Conservation (phyloP, 202 grass and related monocot species). For the Eragrostis tef region DNA sequence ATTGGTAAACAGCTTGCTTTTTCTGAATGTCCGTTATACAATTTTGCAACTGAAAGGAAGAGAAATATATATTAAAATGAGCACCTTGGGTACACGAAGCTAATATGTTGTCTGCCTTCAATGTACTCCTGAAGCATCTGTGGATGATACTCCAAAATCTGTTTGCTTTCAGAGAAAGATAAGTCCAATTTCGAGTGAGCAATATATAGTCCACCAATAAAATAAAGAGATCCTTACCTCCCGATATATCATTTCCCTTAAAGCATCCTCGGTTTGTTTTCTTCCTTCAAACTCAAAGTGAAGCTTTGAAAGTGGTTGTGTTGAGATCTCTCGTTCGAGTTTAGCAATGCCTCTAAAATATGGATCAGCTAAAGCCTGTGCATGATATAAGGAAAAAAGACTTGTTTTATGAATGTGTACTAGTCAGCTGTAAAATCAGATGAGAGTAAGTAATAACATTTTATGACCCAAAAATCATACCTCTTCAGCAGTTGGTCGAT, state of each 20-base stretch:
- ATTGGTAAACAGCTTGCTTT: background rate
- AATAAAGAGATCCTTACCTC: slow-evolving; percentile 65
- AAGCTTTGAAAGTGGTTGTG: slow-evolving; percentile 76
- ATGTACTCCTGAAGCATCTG: slow-evolving; percentile 88
- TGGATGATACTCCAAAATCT: slow-evolving; percentile 98
- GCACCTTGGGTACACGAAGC: slow-evolving; percentile 95
- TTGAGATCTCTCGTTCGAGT: slow-evolving; percentile 62
- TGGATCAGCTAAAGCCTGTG: slow-evolving; percentile 90
- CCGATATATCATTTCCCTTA: slow-evolving; percentile 87
- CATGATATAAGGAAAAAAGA: slow-evolving; percentile 20
- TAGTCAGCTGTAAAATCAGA: background rate
- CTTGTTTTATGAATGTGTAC: background rate
- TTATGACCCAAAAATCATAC: slow-evolving; percentile 38
- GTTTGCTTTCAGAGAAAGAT: slow-evolving; percentile 70
- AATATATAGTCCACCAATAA: slow-evolving; percentile 13
- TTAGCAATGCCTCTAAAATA: slow-evolving; percentile 77
- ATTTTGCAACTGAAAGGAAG: slow-evolving; percentile 17
- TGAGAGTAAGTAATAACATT: too few species aligned
- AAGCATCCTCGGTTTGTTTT: slow-evolving; percentile 76
- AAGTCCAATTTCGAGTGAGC: slow-evolving; percentile 27
- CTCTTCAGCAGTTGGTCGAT: slow-evolving; percentile 85
- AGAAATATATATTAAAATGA: slow-evolving; percentile 29
- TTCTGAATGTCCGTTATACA: background rate
- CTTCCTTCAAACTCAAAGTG: slow-evolving; percentile 93
- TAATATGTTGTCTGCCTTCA: slow-evolving; percentile 70